Conservation (phyloP, 495 filamentous ascomycete species). For the Apiosordaria backusii region DNA sequence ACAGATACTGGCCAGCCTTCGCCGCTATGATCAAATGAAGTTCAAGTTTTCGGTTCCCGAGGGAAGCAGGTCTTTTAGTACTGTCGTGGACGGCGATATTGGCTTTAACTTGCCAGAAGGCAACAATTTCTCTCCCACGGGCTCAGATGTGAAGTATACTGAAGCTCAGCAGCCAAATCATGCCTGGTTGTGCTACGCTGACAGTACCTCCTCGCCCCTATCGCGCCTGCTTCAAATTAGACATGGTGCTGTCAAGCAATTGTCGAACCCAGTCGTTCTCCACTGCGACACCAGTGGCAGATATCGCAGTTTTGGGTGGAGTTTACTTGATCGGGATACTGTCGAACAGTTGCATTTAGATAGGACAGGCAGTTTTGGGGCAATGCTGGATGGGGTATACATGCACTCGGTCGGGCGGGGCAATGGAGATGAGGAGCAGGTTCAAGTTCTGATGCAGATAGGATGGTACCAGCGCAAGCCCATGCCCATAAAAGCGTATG, state of each 20-base stretch:
- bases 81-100: neutral
- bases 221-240: too few species aligned
- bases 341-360: neutral
- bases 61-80: neutral
- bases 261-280: too few species aligned
- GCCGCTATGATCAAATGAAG: neutral
- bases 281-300: neutral
- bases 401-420: too few species aligned
- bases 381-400: neutral
- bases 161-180: neutral
- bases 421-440: too few species aligned
- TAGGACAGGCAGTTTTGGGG: neutral
- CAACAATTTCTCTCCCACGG: neutral
- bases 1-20: neutral
- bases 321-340: neutral
- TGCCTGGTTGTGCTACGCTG: neutral
- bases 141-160: neutral
- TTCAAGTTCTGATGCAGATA: too few species aligned
- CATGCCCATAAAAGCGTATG: too few species aligned
- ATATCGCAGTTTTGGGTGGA: neutral
- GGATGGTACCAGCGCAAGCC: too few species aligned
- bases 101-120: neutral
- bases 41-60: neutral
- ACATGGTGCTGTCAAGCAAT: too few species aligned
- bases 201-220: too few species aligned